Percentiles rank a stretch among this genome's conserved stretches.
These are phyloP conservation scores for Nemophila menziesii DNA, from an alignment of 257 asterid species.

Conservation along the genomic window DNA sequence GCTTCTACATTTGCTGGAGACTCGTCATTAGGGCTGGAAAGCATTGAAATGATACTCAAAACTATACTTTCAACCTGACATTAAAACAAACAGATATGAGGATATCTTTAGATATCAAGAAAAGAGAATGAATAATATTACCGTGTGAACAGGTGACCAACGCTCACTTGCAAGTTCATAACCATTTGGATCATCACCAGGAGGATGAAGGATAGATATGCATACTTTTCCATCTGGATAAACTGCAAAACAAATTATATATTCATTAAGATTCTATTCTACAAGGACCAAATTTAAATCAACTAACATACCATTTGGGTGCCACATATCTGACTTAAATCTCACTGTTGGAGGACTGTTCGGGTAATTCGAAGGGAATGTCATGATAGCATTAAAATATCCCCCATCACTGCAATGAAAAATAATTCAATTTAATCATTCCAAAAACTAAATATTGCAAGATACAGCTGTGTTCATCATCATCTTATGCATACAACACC, in stretches of 20 bases:
- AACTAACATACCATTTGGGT: constrained; percentile 76
- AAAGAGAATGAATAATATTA: constrained; percentile 13
- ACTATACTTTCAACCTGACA: constrained; percentile 24
- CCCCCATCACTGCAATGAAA: constrained; percentile 77
- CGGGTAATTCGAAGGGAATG: constrained; percentile 75
- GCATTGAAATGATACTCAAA: constrained; percentile 21
- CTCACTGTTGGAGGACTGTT: constrained; percentile 83
- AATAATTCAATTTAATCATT: constrained; percentile 9
- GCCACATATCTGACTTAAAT: constrained; percentile 91
- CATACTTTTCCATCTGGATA: constrained; percentile 86
- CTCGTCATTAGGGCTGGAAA: constrained; percentile 18
- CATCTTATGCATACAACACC: too few species aligned
- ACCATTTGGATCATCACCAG: constrained; percentile 98
- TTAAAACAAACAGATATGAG: background rate
- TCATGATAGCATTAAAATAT: constrained; percentile 86
- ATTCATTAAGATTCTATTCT: constrained; percentile 3
- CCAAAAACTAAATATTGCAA: background rate
- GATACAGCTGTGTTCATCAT: too few species aligned
- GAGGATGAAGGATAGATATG: constrained; percentile 89
- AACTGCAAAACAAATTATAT: constrained; percentile 35
- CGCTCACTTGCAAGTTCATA: constrained; percentile 95
- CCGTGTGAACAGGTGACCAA: constrained; percentile 97
- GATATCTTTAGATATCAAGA: background rate
- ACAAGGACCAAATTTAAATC: background rate
- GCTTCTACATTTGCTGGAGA: constrained; percentile 61